These are phyloP conservation scores for Trichoderma lentiforme DNA, from an alignment of 2,329 filamentous ascomycete species.

Conservation along the genomic window DNA sequence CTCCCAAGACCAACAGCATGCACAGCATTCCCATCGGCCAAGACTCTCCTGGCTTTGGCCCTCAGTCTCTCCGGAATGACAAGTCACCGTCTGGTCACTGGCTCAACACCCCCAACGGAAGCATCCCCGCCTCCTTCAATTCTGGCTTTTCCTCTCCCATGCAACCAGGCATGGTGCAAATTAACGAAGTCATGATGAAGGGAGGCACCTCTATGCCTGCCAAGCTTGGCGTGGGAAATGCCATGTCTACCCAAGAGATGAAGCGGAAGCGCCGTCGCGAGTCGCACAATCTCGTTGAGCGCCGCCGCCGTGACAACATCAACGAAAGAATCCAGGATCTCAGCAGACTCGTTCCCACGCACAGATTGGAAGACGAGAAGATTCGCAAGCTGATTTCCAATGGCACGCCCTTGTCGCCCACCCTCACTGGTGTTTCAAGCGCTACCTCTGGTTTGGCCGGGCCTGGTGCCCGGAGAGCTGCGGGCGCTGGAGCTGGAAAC, in stretches of 20 bases:
- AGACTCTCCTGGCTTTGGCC: constrained; percentile 68
- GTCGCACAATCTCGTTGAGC: constrained; percentile 95
- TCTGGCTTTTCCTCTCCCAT: constrained; percentile 86
- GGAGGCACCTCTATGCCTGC: constrained; percentile 85
- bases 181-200: constrained; percentile 84
- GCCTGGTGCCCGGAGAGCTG: constrained; percentile 75
- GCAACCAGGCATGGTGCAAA: constrained; percentile 66
- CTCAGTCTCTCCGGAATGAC: constrained; percentile 76
- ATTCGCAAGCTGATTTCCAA: constrained; percentile 92
- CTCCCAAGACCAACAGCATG: constrained; percentile 78
- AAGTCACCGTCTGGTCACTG: constrained; percentile 86
- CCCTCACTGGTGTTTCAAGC: constrained; percentile 64
- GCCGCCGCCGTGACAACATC: constrained; percentile 92
- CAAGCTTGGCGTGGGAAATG: constrained; percentile 63
- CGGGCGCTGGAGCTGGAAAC: constrained; percentile 66
- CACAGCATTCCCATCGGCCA: constrained; percentile 66
- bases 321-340: constrained; percentile 98
- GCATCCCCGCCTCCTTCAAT: constrained; percentile 79
- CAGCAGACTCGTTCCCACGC: constrained; percentile 85
- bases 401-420: constrained; percentile 83
- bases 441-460: constrained; percentile 87
- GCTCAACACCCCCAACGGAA: constrained; percentile 77
- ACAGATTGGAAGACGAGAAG: constrained; percentile 94
- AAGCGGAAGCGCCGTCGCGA: constrained; percentile 89
- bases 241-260: constrained; percentile 80